These are phyloP conservation scores for Amaranthus hypochondriacus DNA, from an alignment of 148 eudicot genomes.

Conservation along the genomic window DNA sequence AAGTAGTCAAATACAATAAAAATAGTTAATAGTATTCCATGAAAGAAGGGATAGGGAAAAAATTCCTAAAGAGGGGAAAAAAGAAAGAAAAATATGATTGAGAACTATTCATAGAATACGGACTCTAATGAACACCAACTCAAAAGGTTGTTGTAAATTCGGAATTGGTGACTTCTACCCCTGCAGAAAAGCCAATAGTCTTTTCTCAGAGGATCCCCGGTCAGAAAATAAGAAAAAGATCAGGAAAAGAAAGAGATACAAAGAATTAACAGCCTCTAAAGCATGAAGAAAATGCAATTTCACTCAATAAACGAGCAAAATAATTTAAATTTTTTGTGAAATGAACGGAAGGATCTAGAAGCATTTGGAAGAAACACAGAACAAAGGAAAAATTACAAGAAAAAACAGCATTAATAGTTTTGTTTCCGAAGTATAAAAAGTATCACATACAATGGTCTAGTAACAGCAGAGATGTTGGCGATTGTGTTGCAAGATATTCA, in stretches of 20 bases:
- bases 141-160: neutral
- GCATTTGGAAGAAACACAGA: neutral
- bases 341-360: neutral
- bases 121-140: neutral
- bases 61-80: neutral
- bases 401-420: neutral
- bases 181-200: neutral
- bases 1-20: no score
- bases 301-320: neutral
- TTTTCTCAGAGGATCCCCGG: neutral
- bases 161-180: neutral
- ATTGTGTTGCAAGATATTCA: neutral
- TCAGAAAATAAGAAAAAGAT: neutral
- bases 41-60: neutral
- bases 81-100: neutral
- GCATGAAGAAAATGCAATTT: neutral
- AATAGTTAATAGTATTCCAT: no score
- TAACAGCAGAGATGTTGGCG: neutral
- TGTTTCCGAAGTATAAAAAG: neutral
- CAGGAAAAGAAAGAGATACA: neutral
- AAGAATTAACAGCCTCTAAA: neutral
- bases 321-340: neutral
- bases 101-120: neutral
- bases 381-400: neutral
- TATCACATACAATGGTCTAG: neutral